These are phyloP conservation scores for Schizosaccharomyces cryophilus DNA, from an alignment of 805 yeast species.

Conservation along the genomic window DNA sequence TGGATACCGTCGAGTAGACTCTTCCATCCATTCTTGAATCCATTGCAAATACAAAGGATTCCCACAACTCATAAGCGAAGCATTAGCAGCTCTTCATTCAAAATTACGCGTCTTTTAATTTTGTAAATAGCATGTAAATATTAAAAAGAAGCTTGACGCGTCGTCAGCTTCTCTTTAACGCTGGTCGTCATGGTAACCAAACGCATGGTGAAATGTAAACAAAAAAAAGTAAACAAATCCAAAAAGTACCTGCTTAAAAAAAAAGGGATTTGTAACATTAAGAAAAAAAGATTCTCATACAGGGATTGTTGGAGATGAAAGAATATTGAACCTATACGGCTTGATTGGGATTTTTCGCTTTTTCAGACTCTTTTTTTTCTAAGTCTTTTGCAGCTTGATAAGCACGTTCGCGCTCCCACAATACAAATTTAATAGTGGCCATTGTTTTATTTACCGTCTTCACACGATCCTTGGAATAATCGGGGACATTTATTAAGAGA, in stretches of 20 bases:
- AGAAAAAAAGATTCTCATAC: background rate
- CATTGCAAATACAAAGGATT: slow-evolving; percentile 1
- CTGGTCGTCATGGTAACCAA: background rate
- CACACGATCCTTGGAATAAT: background rate
- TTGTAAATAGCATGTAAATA: background rate
- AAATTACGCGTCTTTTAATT: background rate
- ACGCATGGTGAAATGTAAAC: background rate
- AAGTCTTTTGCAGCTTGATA: background rate
- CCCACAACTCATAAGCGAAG: background rate
- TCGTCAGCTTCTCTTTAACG: no score
- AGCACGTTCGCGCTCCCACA: slow-evolving; percentile 2
- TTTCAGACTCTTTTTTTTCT: background rate
- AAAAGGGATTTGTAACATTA: background rate
- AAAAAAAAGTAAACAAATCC: background rate
- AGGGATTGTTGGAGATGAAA: background rate
- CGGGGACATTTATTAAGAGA: background rate
- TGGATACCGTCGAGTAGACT: background rate
- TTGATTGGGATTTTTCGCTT: background rate
- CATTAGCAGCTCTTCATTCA: background rate
- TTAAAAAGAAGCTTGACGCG: background rate
- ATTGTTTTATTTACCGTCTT: background rate
- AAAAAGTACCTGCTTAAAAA: background rate
- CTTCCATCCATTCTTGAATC: slow-evolving; percentile 1
- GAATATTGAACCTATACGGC: background rate
- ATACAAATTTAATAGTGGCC: slow-evolving; percentile 1